Evolutionary conservation across 2,329 filamentous ascomycete genomes (phyloP).

Genomic region (Penicillium paneum): DNA sequence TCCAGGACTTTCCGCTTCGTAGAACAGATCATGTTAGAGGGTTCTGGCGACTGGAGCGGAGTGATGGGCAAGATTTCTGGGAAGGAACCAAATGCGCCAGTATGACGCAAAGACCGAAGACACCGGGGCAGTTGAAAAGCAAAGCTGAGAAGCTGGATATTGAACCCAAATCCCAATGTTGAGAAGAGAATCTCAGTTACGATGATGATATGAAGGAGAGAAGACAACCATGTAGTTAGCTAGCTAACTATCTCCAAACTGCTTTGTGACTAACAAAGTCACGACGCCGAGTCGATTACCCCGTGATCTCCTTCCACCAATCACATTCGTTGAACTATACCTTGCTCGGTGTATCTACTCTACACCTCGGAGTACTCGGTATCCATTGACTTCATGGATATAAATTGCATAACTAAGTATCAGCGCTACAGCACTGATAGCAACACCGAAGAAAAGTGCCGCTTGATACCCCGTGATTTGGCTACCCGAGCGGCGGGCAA

Average conservation of each 20-base stretch:
- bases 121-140: conserved; percentile 1
- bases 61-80: conserved; percentile 29
- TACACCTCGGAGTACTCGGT: too few relatives aligned
- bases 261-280: conserved; percentile 15
- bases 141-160: neutral
- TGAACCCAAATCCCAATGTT: neutral
- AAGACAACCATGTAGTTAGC: neutral
- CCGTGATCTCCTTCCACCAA: conserved; percentile 5
- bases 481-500: conserved; percentile 15
- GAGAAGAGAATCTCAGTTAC: neutral
- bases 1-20: conserved; percentile 43
- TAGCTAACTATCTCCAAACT: neutral
- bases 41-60: conserved; percentile 15
- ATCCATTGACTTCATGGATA: neutral
- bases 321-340: conserved; percentile 1
- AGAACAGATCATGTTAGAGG: conserved; percentile 40
- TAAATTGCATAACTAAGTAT: conserved; percentile 19
- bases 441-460: conserved; percentile 33
- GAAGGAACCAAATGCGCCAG: conserved; percentile 27
- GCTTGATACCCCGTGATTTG: conserved; percentile 30
- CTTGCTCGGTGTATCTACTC: neutral
- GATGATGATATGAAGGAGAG: neutral
- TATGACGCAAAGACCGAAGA: conserved; percentile 39
- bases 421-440: conserved; percentile 28
- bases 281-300: conserved; percentile 6